Evolutionary conservation across 306 rosid species (phyloP), one percentile per base, ranked within the genome.

Genomic region (Malus orientalis): DNA sequence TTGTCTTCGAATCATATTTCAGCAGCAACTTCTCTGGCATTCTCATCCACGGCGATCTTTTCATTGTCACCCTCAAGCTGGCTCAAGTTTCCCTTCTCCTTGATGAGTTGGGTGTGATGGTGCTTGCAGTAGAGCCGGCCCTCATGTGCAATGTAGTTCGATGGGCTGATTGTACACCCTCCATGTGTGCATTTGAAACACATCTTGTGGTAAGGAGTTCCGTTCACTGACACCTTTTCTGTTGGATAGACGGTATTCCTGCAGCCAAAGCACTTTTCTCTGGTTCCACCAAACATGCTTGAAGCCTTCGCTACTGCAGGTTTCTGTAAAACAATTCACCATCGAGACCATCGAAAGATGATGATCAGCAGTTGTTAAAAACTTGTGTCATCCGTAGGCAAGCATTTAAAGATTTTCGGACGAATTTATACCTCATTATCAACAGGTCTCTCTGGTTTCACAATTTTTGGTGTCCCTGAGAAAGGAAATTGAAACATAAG

Each of bases 181-280:
- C 99, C 99, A 84, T 95, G 97, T 82, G 86, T 82, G 88, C 99
- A 95, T 71, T 95, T 95, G 93, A 95, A 95, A 73, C 99, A 95
- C 83, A 90, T 90, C 81, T 88, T 95, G 75, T 95, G 99, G 88
- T 95, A 95, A 57, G 99, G 90, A 71, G 96, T 92, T 77, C 97
- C 99, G 84, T 95, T 95, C 83, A 95, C 99, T 3, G 99, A 76
- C 78, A 94, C 98, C 98, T 91, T 95, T 83, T 95, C 99, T 29
- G 97, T 95, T 20, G 99, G 99, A 84, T 92, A 95, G 55, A 87
- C 99, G 0, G 99, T 95, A 57, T 83, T 91, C 82, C 90, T 89
- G 85, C 99, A 95, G 74, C 99, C 99, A 70, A 93, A 82, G 78
- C 99, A 95, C 86, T 88, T 95, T 23, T 95, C 99, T 76, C 97